These are phyloP conservation scores for Secale cereale DNA, from an alignment of 176 grass and related monocot species.

Conservation along the genomic window DNA sequence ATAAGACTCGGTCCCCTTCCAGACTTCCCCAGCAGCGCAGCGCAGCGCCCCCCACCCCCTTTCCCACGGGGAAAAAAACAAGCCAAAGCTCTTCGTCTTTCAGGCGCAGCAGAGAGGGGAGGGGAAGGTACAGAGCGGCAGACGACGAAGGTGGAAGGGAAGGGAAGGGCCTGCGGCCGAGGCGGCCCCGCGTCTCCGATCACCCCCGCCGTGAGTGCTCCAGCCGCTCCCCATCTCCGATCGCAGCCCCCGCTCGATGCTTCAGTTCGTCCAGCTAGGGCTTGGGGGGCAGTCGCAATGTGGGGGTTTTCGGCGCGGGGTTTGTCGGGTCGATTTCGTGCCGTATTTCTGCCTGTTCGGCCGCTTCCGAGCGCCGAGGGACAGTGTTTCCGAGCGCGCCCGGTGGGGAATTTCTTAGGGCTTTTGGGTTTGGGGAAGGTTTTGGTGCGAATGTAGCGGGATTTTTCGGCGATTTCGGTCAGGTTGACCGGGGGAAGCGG, in stretches of 20 bases:
- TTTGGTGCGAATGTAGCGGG: background rate
- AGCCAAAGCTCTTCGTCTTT: slow-evolving; percentile 26
- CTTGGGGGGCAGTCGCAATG: slow-evolving; percentile 31
- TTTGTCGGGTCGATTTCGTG: background rate
- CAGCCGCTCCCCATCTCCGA: slow-evolving; percentile 21
- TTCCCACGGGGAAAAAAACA: slow-evolving; percentile 7
- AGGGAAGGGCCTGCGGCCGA: background rate
- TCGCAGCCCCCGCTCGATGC: background rate
- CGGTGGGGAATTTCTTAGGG: slow-evolving; percentile 4
- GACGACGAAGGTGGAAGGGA: background rate
- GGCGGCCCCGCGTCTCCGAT: background rate
- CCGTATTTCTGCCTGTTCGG: background rate
- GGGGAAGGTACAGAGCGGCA: background rate
- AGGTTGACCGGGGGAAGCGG: background rate
- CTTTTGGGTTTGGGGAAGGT: slow-evolving; percentile 32
- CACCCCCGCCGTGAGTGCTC: slow-evolving; percentile 25
- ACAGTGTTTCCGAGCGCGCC: background rate
- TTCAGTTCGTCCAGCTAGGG: slow-evolving; percentile 27
- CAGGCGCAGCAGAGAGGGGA: background rate
- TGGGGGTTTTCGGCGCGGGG: background rate
- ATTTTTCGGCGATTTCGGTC: background rate
- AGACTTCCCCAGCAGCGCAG: background rate
- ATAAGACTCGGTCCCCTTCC: background rate
- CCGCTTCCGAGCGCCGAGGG: background rate
- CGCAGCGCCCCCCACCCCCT: background rate